Base-by-base conservation (phyloP, 2,329 filamentous ascomycete genomes). In the Stagonosporopsis cucurbitacearum region DNA sequence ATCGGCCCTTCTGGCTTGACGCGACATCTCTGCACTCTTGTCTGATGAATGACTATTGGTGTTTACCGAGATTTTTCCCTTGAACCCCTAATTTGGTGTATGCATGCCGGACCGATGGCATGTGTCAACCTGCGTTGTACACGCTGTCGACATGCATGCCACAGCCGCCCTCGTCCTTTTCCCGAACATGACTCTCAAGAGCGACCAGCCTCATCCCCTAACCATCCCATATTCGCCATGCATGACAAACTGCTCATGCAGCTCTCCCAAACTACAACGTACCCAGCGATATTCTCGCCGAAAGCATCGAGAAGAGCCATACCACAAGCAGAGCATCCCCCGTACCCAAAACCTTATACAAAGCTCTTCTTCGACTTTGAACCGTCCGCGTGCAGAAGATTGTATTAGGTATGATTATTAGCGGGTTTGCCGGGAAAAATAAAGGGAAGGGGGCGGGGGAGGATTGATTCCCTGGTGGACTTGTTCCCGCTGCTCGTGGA, bases 241-340 rank as follows among this genome's bases (percentile, higher is more conserved):
- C 17, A 9, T 37, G 17, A 20, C 35, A 37, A 9, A 3, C 35
- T 37, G 17, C 17, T 37, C 17, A 37, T 6, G 17, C 17, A 11
- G 8, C 9, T 3, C 20, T 11, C n/a, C n/a, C n/a, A n/a, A n/a
- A n/a, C n/a, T 4, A 37, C 35, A 19, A 32, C 13, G n/a, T 8
- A n/a, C 6, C 13, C 30, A 32, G 7, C 28, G n/a, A 2, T 35
- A 9, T 20, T 53, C 32, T 17, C 15, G 23, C 42, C 50, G 39
- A 48, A 48, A 43, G 39, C 39, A 33, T 44, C 32, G 19, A 37
- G 30, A 6, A 48, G 7, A n/a, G 19, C 51, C 33, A 54, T 22
- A 17, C 44, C 39, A 25, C 32, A 30, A 48, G 11, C 20, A 45
- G 39, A 12, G 12, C 19, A 2, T 26, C 12, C 3, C 32, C 40